Base-by-base conservation (phyloP, 2,329 filamentous ascomycete species). In the Fusarium sp. region DNA sequence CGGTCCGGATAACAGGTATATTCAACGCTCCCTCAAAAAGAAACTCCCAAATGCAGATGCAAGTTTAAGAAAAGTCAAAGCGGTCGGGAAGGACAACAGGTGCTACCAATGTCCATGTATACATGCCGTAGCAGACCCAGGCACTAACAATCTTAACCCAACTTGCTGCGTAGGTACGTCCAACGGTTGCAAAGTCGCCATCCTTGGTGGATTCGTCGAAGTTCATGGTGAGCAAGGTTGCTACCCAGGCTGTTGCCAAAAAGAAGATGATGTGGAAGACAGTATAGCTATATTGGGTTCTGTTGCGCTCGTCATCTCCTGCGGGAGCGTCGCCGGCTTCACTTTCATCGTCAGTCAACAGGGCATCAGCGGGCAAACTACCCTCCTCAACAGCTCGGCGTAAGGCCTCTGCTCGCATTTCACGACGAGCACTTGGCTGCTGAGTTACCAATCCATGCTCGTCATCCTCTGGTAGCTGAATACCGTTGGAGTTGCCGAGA, bases 81-180 rank as follows among this genome's bases (percentile, higher is more conserved):
- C 95, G 87, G 75, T 97, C 95, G 5, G 95, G 95, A 76, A 97
- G 80, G 46, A 97, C 81, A 40, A 97, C 87, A 5, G 96, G 96
- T 46, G 96, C 96, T 45, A 97, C 86, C 74, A 99, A 81, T 20
- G 93, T 97, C 96, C 96, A 99, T 29, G 90, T 88, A 78, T 98
- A 99, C 81, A 99, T 92, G 54, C 85, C 90, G 81, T 99, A 98
- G 83, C 96, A 99, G 58, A 96, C 91, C 96, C 96, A 99, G 20
- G 95, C 91, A 81, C 95, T 97, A 57, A 98, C 90, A 80, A 99
- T 98, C 89, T 99, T 99, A 74, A 98, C 94, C 96, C 97, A 99
- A 78, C 94, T 97, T 32, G 96, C 96, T 88, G 94, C 97, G 81
- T 98, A 97, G 8, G 95, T 98, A 63, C 96, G 88, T 22, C 96